phyloP scores from a whole-genome alignment of 1,284 basidiomycete species.

The Afroboletus lepidellus region DNA sequence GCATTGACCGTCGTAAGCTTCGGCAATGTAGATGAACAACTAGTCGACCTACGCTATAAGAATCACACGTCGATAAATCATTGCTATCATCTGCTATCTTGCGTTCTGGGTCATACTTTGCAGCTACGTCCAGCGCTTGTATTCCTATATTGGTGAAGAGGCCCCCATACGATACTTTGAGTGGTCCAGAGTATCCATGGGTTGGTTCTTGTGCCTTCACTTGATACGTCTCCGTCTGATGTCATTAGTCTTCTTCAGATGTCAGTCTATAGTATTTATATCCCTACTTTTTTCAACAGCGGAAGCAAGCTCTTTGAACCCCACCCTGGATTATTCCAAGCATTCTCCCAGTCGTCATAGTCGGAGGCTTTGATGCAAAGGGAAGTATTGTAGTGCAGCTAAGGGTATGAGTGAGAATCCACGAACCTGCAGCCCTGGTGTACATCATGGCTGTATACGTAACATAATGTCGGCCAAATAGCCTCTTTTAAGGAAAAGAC shows the following conservation, averaged over 20 bases:
- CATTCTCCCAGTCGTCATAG: conserved; percentile 2
- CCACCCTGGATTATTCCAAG: conserved; percentile 1
- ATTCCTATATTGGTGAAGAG: conserved; percentile 21
- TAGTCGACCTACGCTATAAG: conserved; percentile 21
- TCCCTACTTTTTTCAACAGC: not conserved
- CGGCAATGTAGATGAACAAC: not conserved
- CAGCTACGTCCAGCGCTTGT: conserved; percentile 32
- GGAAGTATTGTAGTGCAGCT: not conserved
- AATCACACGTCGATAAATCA: conserved; percentile 28
- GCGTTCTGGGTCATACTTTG: conserved; percentile 29
- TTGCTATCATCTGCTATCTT: conserved; percentile 17
- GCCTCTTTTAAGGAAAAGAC: not conserved
- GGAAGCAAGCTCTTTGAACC: conserved; percentile 1
- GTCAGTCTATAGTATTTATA: not conserved
- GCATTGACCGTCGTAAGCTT: not conserved
- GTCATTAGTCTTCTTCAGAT: not conserved
- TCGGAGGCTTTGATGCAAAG: not conserved
- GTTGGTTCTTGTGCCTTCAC: not conserved
- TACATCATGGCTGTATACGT: conserved; percentile 1
- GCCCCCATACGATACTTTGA: not conserved
- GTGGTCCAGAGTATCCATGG: not conserved
- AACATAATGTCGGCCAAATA: not conserved
- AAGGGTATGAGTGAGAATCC: not conserved
- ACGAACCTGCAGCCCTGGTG: not conserved
- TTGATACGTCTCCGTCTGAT: conserved; percentile 1